Evolutionary conservation across 306 rosid genomes (phyloP).

Genomic region (Cucumis hystrix): DNA sequence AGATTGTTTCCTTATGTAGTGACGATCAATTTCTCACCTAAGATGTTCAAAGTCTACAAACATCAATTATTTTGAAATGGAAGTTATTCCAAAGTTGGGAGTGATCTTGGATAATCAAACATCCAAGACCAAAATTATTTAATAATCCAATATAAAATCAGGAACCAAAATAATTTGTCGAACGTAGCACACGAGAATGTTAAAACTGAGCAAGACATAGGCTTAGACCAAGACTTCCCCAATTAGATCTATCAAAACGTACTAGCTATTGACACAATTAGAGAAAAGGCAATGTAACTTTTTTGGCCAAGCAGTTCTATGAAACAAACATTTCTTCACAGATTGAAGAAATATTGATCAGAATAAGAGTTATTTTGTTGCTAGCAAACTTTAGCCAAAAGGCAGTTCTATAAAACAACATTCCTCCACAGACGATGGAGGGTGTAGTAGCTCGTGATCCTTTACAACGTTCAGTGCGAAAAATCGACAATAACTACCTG

Average conservation of each 20-base stretch:
- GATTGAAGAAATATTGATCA: neutral
- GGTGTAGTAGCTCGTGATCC: neutral
- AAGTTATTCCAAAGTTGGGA: no score
- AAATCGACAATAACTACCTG: constrained; percentile 28
- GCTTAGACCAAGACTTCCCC: neutral
- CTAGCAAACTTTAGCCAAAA: neutral
- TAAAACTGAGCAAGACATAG: neutral
- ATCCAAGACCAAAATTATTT: neutral
- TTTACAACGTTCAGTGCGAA: neutral
- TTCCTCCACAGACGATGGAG: neutral
- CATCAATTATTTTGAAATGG: no score
- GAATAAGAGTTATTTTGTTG: neutral
- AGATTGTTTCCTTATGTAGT: no score
- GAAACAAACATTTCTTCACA: neutral
- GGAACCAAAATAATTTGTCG: neutral
- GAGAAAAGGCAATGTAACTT: neutral
- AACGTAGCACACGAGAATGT: neutral
- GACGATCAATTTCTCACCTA: no score
- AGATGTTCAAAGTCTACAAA: no score
- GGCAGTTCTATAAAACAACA: constrained; percentile 3
- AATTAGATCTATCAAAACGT: neutral
- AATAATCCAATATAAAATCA: neutral
- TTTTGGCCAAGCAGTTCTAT: neutral
- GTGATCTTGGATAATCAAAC: no score
- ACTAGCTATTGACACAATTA: neutral